phyloP scores from a whole-genome alignment of 2,329 filamentous ascomycete genomes.

The Diaporthe sp. region DNA sequence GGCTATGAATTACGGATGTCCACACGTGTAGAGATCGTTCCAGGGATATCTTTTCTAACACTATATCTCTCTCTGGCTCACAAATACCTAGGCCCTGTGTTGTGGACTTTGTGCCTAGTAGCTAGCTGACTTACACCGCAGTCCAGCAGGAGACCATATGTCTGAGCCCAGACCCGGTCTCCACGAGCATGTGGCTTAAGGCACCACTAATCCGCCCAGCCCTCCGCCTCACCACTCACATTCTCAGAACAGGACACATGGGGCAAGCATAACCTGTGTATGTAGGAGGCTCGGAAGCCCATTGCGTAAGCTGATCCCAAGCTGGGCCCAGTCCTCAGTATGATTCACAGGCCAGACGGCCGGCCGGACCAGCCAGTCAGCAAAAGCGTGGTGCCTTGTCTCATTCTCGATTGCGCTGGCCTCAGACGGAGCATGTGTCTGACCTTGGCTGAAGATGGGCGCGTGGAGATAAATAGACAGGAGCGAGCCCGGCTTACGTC shows the following conservation, averaged over 20 bases:
- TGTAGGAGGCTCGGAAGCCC: no score
- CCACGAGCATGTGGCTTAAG: no score
- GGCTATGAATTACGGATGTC: background rate
- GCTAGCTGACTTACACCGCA: background rate
- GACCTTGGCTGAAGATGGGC: background rate
- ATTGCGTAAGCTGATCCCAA: constrained; percentile 18
- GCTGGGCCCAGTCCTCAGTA: no score
- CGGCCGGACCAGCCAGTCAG: background rate
- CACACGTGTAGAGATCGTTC: background rate
- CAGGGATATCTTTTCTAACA: background rate
- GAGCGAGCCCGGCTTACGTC: background rate
- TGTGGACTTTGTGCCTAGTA: background rate
- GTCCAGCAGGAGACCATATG: no score
- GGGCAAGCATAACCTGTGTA: background rate
- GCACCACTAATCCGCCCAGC: background rate
- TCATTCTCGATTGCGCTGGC: background rate
- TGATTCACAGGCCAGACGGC: no score
- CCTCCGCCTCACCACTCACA: background rate
- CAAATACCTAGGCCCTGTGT: background rate
- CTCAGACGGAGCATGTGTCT: background rate
- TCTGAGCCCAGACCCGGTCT: constrained; percentile 30
- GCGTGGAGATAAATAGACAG: no score
- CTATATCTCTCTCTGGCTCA: background rate
- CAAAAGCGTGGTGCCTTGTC: background rate
- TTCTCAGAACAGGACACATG: constrained; percentile 21